phyloP scores from a whole-genome alignment of 2,329 filamentous ascomycete genomes.

The Colletotrichum acutatum region DNA sequence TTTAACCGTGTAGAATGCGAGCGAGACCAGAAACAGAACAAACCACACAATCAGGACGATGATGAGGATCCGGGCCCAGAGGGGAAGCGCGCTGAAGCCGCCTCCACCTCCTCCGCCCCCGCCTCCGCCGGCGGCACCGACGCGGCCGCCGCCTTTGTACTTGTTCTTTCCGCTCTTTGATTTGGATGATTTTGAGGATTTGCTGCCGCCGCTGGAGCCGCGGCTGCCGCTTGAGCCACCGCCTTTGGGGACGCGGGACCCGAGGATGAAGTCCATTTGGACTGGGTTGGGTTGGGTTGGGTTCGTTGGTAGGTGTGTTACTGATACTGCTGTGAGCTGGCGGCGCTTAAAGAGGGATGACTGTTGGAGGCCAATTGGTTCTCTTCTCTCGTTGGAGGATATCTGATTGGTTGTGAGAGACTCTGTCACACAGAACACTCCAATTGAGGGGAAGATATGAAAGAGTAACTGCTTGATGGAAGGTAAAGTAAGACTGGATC shows the following conservation, averaged over 20 bases:
- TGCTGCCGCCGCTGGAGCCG: slow-evolving; percentile 1
- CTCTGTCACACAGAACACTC: not conserved
- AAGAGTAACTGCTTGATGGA: not conserved
- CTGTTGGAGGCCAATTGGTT: not conserved
- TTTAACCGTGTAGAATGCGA: slow-evolving; percentile 6
- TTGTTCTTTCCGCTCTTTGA: slow-evolving; percentile 24
- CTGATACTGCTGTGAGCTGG: too few species aligned
- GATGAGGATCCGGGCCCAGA: slow-evolving; percentile 36
- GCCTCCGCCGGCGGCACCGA: slow-evolving; percentile 2
- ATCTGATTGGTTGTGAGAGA: not conserved
- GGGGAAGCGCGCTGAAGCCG: slow-evolving; percentile 23
- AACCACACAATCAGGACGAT: slow-evolving; percentile 31
- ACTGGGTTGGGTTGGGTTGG: not conserved
- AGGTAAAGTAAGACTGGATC: not conserved
- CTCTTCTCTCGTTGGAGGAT: not conserved
- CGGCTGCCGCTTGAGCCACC: slow-evolving; percentile 15
- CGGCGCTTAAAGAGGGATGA: too few species aligned
- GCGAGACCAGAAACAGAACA: slow-evolving; percentile 21
- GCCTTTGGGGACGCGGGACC: slow-evolving; percentile 26
- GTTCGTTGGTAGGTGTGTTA: not conserved
- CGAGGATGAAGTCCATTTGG: slow-evolving; percentile 27
- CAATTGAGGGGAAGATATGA: not conserved
- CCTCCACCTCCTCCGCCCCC: not conserved
- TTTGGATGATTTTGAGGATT: not conserved
- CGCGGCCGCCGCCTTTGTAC: slow-evolving; percentile 14